phyloP scores from a whole-genome alignment of 768 basidiomycete genomes.

The Rossbeevera mucosa region DNA sequence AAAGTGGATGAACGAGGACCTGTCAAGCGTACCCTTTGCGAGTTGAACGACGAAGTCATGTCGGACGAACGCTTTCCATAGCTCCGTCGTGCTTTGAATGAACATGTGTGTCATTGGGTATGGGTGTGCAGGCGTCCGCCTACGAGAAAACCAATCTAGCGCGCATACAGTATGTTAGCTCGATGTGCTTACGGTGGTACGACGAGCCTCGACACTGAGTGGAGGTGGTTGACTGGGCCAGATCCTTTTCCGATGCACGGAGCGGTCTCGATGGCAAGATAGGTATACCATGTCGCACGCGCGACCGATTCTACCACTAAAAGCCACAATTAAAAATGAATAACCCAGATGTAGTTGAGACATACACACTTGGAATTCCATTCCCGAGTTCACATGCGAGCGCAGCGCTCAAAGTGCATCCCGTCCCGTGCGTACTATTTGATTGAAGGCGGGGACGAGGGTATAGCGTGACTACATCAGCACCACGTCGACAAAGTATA shows the following conservation, averaged over 20 bases:
- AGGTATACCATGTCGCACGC: conserved; percentile 65
- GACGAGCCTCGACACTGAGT: conserved; percentile 44
- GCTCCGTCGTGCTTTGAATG: conserved; percentile 47
- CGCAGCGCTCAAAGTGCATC: conserved; percentile 86
- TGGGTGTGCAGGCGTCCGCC: conserved; percentile 55
- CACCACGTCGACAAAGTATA: conserved; percentile 43
- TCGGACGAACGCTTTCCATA: conserved; percentile 73
- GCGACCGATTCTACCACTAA: conserved; percentile 55
- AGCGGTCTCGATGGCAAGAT: conserved; percentile 69
- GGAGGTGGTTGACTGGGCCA: conserved; percentile 86
- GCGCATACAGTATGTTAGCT: neutral
- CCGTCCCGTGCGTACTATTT: conserved; percentile 84
- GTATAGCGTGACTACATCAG: conserved; percentile 44
- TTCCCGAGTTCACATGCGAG: conserved; percentile 64
- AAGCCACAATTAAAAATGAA: neutral
- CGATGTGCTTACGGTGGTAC: conserved; percentile 51
- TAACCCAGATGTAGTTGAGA: neutral
- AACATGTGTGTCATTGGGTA: conserved; percentile 67
- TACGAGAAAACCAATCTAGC: conserved; percentile 21
- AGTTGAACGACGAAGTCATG: conserved; percentile 82
- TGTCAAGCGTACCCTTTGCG: conserved; percentile 64
- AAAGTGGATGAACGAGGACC: conserved; percentile 73
- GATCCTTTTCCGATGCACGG: conserved; percentile 64
- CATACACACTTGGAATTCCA: conserved; percentile 34
- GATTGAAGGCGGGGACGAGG: conserved; percentile 60